Base-by-base conservation (phyloP, 805 yeast genomes). In the Metschnikowia cerradonensis region DNA sequence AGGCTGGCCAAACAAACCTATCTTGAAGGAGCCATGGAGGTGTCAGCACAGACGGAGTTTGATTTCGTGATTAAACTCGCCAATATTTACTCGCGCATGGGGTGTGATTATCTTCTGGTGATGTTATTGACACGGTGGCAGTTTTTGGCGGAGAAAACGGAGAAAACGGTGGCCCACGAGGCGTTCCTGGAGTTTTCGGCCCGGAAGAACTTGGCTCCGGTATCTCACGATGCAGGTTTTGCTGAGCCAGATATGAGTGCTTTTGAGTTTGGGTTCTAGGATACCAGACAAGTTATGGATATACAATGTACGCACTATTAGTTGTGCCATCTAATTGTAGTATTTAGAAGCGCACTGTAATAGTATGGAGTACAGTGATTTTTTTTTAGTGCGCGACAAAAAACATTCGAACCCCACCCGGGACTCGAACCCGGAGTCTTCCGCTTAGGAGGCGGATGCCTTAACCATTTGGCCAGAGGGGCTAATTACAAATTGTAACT, bases 171-270 rank as follows among this genome's bases (percentile, higher is more conserved):
- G 30, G n/a, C 45, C 11, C 49, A 50, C 26, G 50, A 51, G 30
- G 42, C 52, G 1, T 59, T 60, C 45, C 54, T 49, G 56, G 60
- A 59, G 31, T 55, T 54, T 52, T 48, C 56, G 2, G 54, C 44
- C 4, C 44, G 49, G 14, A 47, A 50, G 13, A 44, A 41, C 34
- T 49, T 32, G 26, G 51, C 31, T 37, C 38, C 48, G 19, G 30
- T 41, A 5, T 43, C 49, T 3, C 53, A 86, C 1, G 84, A 85
- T 3, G 70, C 73, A 2, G 79, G 77, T 34, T 84, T 83, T 63
- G 78, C 76, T 51, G 91, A 85, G 59, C 89, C 91, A 0, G 90
- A 86, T 60, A 84, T 86, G 90, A 82, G 86, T 63, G 78, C 88
- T 0, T 85, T 84, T 60, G 77, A 76, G 48, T 85, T 84, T 51